These are phyloP conservation scores for Bipolaris gigantea DNA, from an alignment of 2,329 filamentous ascomycete species.

Conservation along the genomic window DNA sequence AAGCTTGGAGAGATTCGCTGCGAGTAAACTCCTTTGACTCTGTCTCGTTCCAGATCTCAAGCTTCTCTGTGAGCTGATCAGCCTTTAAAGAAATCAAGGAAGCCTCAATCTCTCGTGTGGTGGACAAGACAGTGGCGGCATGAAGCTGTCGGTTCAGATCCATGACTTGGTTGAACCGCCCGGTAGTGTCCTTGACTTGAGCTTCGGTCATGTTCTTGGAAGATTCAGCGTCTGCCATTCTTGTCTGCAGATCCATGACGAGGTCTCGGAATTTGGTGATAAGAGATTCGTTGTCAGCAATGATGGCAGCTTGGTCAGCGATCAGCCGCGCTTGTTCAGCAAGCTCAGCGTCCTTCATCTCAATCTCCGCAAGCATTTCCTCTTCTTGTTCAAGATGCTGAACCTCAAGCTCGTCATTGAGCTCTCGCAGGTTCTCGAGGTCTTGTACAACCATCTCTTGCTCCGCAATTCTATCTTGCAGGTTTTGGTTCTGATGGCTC, in stretches of 20 bases:
- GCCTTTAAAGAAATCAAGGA: conserved; percentile 85
- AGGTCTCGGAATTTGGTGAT: conserved; percentile 86
- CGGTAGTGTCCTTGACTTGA: conserved; percentile 87
- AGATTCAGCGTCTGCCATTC: conserved; percentile 88
- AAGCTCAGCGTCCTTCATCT: conserved; percentile 82
- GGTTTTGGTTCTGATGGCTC: conserved; percentile 80
- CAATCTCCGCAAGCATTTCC: conserved; percentile 90
- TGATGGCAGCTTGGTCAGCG: conserved; percentile 73
- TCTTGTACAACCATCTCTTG: conserved; percentile 82
- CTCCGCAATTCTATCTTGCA: conserved; percentile 81
- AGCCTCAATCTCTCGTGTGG: conserved; percentile 91
- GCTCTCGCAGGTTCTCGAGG: conserved; percentile 83
- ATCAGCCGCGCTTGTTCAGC: conserved; percentile 76
- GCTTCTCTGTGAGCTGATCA: conserved; percentile 83
- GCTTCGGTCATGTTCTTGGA: conserved; percentile 91
- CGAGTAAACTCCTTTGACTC: conserved; percentile 68
- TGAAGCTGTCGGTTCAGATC: conserved; percentile 95
- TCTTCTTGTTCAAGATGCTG: conserved; percentile 93
- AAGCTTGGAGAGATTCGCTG: conserved; percentile 81
- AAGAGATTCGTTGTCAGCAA: conserved; percentile 89
- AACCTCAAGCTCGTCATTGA: conserved; percentile 91
- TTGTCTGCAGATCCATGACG: conserved; percentile 79
- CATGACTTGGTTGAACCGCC: conserved; percentile 89
- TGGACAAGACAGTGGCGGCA: conserved; percentile 84
- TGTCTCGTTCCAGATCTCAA: conserved; percentile 62